A percentile compares a stretch with the other conserved stretches of the same genome.
Evolutionary conservation across 2,329 filamentous ascomycete genomes (phyloP).

Genomic region (Talaromyces sp.): DNA sequence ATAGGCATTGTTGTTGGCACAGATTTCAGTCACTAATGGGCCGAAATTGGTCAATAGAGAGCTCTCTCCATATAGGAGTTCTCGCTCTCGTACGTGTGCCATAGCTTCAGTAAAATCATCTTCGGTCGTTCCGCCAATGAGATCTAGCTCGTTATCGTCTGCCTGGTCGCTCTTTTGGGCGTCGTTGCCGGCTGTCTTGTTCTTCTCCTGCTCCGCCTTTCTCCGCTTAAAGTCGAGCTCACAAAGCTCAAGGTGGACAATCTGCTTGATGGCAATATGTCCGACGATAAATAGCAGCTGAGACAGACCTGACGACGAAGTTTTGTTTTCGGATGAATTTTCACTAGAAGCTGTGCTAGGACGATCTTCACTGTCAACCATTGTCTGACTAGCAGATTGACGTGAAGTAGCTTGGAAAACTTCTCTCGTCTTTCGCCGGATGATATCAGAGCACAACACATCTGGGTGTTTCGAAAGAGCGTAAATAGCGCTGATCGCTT

Average conservation of each 20-base stretch:
- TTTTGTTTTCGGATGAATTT: slow-evolving; percentile 56
- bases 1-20: slow-evolving; percentile 90
- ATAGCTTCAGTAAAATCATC: slow-evolving; percentile 90
- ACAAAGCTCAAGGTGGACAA: slow-evolving; percentile 95
- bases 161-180: slow-evolving; percentile 53
- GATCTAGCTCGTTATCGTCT: slow-evolving; percentile 84
- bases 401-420: slow-evolving; percentile 61
- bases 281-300: slow-evolving; percentile 93
- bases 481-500: slow-evolving; percentile 94
- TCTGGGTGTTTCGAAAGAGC: slow-evolving; percentile 91
- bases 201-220: slow-evolving; percentile 59
- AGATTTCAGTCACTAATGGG: slow-evolving; percentile 87
- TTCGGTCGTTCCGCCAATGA: slow-evolving; percentile 94
- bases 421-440: slow-evolving; percentile 77
- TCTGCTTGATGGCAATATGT: slow-evolving; percentile 97
- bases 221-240: slow-evolving; percentile 96
- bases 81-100: slow-evolving; percentile 76
- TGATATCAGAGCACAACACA: slow-evolving; percentile 83
- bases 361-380: slow-evolving; percentile 32
- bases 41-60: slow-evolving; percentile 89
- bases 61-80: slow-evolving; percentile 75
- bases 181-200: slow-evolving; percentile 42
- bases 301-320: slow-evolving; percentile 69
- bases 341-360: slow-evolving; percentile 35
- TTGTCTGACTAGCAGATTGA: slow-evolving; percentile 27